These are phyloP conservation scores for Herpetospermum pedunculosum DNA, from an alignment of 306 rosid genomes.

Conservation along the genomic window DNA sequence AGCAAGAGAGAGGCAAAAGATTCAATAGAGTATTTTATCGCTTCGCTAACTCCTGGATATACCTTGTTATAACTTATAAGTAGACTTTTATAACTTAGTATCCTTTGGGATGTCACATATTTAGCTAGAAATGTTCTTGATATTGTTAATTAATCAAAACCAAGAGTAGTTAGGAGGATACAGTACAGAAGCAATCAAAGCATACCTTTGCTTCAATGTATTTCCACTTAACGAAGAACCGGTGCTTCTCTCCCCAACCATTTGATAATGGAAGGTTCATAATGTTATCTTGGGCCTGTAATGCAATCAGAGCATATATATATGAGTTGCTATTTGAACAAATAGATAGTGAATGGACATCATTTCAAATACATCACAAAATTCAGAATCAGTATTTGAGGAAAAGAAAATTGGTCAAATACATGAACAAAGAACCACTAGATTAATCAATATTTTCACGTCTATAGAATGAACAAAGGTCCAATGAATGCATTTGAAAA, in stretches of 20 bases:
- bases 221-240: constrained; percentile 76
- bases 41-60: neutral
- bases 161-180: neutral
- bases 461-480: neutral
- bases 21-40: neutral
- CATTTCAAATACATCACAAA: neutral
- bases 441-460: neutral
- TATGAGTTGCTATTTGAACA: neutral
- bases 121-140: neutral
- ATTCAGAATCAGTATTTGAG: neutral
- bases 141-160: neutral
- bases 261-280: constrained; percentile 82
- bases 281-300: constrained; percentile 94
- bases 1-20: neutral
- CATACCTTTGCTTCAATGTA: constrained; percentile 79
- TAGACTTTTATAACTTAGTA: neutral
- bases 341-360: neutral
- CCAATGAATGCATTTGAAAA: neutral
- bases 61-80: neutral
- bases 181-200: neutral
- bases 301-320: constrained; percentile 2
- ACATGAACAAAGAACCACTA: neutral
- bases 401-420: neutral
- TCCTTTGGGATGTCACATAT: neutral
- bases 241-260: constrained; percentile 98